A percentile compares a stretch with the other conserved stretches of the same genome.
phyloP scores from a whole-genome alignment of 106 monocot species.

The Phalaenopsis equestris region DNA sequence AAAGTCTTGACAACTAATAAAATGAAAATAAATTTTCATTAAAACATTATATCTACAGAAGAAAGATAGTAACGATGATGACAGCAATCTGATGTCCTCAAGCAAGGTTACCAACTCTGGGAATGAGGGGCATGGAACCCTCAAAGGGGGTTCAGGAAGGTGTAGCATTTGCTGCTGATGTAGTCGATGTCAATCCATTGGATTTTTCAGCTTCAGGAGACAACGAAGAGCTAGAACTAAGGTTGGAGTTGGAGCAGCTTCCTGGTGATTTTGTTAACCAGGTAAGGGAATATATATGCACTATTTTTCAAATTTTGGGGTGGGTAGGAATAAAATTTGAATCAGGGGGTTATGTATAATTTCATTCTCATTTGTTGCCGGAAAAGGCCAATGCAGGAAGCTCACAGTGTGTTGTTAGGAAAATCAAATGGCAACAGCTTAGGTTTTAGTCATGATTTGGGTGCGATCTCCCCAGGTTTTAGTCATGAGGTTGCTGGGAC shows the following conservation, averaged over 20 bases:
- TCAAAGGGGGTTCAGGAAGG: too few relatives aligned
- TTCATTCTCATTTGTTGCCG: slow-evolving; percentile 70
- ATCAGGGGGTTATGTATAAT: slow-evolving; percentile 35
- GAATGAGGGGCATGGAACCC: slow-evolving; percentile 12
- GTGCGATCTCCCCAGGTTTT: not conserved
- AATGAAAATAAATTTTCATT: too few relatives aligned
- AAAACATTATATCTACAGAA: slow-evolving; percentile 24
- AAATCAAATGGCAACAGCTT: slow-evolving; percentile 12
- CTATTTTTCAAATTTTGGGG: not conserved
- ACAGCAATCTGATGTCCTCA: slow-evolving; percentile 30
- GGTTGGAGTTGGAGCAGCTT: slow-evolving; percentile 3
- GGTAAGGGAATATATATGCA: slow-evolving; percentile 18
- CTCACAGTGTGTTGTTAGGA: slow-evolving; percentile 18
- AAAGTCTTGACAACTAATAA: too few relatives aligned
- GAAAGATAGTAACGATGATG: slow-evolving; percentile 68
- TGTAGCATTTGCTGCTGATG: not conserved
- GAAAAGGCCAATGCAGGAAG: slow-evolving; percentile 84
- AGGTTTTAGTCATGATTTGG: slow-evolving; percentile 3
- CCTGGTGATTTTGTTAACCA: slow-evolving; percentile 11
- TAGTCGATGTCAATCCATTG: not conserved
- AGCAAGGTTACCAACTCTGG: slow-evolving; percentile 12
- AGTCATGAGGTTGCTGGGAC: slow-evolving; percentile 1
- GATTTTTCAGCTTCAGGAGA: not conserved
- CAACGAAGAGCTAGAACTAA: not conserved
- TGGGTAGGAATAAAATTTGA: not conserved